Evolutionary conservation across 805 yeast species (phyloP).

Genomic region (Yarrowia sp.): DNA sequence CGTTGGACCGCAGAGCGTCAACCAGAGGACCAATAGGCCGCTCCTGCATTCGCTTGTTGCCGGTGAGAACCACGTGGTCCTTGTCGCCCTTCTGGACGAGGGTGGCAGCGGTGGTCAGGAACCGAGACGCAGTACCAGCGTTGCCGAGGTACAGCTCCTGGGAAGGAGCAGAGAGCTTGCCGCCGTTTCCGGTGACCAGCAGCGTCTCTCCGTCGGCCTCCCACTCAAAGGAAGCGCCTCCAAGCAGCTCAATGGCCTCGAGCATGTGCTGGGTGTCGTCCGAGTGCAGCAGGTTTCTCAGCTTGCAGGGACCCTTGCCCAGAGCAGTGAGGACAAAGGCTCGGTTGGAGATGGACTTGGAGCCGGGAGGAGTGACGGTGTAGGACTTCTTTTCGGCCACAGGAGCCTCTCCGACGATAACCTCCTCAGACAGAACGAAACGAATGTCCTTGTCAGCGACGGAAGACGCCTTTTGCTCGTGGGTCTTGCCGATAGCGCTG

Average conservation of each 20-base stretch:
- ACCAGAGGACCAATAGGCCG: slow-evolving; percentile 97
- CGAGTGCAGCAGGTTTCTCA: slow-evolving; percentile 88
- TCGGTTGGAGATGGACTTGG: slow-evolving; percentile 95
- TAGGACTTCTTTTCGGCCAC: slow-evolving; percentile 48
- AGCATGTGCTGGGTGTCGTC: slow-evolving; percentile 97
- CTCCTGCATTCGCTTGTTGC: slow-evolving; percentile 96
- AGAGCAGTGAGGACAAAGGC: slow-evolving; percentile 92
- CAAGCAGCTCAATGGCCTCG: slow-evolving; percentile 76
- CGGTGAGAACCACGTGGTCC: slow-evolving; percentile 73
- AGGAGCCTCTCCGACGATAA: slow-evolving; percentile 62
- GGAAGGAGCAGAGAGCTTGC: slow-evolving; percentile 63
- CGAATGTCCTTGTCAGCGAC: slow-evolving; percentile 82
- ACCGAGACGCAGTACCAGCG: slow-evolving; percentile 98
- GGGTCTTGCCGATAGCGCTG: slow-evolving; percentile 85
- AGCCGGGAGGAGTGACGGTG: slow-evolving; percentile 87
- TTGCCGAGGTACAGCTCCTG: slow-evolving; percentile 87
- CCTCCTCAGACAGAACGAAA: slow-evolving; percentile 83
- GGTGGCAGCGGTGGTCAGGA: slow-evolving; percentile 91
- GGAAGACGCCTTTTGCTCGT: slow-evolving; percentile 84
- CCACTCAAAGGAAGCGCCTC: slow-evolving; percentile 81
- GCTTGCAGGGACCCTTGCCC: slow-evolving; percentile 81
- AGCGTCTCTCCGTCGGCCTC: slow-evolving; percentile 91
- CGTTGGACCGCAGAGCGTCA: slow-evolving; percentile 84
- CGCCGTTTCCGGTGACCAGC: slow-evolving; percentile 85
- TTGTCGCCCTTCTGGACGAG: slow-evolving; percentile 60